Evolutionary conservation across 1,139 yeast genomes (phyloP), one percentile per base, ranked within the genome.

Genomic region (Yamadazyma conglobata): DNA sequence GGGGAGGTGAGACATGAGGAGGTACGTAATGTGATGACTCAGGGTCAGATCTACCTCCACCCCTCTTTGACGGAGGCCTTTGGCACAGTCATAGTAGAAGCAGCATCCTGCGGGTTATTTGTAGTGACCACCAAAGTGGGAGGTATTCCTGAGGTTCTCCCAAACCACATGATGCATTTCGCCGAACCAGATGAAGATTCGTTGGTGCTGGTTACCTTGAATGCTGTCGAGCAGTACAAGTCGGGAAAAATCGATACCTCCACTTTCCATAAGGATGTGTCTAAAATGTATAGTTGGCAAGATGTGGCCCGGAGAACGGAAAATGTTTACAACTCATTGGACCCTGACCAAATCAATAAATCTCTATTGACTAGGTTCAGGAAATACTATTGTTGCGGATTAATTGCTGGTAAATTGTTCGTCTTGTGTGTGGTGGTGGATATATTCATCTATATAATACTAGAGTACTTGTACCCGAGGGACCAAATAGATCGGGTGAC

Each of bases 51-150:
- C 10, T 93, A 89, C 53, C 58, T 93, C 27, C 98, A 93, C 56
- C 91, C 98, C 0, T 82, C 96, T 2, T 64, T 93, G 20, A 93
- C 98, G 0, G 99, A 93, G 54, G 98, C 98, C 0, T 93, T 93
- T 60, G 99, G 99, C 1, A 91, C 98, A 0, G 98, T 88, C 0
- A 64, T 93, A 14, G 96, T 93, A 0, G 99, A 93, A 52, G 99
- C 99, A 0, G 98, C 97, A 0, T 84, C 95, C 0, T 91, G 98
- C 62, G 97, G 97, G 0, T 58, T 93, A 22, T 70, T 86, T 19
- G 96, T 93, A 2, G 98, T 93, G 0, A 89, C 97, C 0, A 93
- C 99, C 0, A 79, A 80, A 39, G 98, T 93, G 0, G 99, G 99
- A 2, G 99, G 98, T 4, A 89, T 91, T 25, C 97, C 97, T 0